Base-by-base conservation (phyloP, 805 yeast genomes). In the Gaillardinia entomophila region DNA sequence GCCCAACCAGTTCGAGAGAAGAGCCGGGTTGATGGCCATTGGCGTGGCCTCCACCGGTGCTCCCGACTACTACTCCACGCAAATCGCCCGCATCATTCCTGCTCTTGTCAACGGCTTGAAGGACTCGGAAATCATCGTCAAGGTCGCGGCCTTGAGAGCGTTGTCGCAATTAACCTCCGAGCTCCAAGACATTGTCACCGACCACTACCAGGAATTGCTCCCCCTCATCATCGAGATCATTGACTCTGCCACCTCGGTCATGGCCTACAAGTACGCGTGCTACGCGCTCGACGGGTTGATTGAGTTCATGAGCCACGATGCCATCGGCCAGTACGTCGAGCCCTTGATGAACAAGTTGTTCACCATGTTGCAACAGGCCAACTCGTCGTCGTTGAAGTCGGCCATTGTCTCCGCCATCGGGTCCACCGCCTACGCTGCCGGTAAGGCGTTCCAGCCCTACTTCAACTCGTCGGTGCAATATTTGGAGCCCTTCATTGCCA, bases 321-420 rank as follows among this genome's bases (percentile, higher is more conserved):
- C 89, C 33, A 82, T 92, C 53, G 73, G 79, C 37, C 67, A 68
- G 37, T 92, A 89, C 63, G 66, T 92, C 50, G 92, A 80, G 45
- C 90, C 95, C 31, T 75, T 92, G 57, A 88, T 89, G 84, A 83
- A 84, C 62, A 84, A 89, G 52, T 73, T 92, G 46, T 78, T 89
- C 68, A 77, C 73, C 37, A 82, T 92, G 84, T 74, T 90, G 49
- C 81, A 77, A 48, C 69, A 74, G 41, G 85, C 94, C 30, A 72
- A 78, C 46, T 72, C 82, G 24, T 82, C 89, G 15, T 75, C 94
- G 12, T 68, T 84, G 53, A 82, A 79, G 57, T 66, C 84, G 30
- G 85, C 86, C 38, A 80, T 84, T 52, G 96, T 92, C 38, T 84
- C 95, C 33, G 96, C 97, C 25, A 85, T 92, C 56, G 97, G 97